phyloP scores from a whole-genome alignment of 805 yeast genomes.

The Spathaspora arborariae region DNA sequence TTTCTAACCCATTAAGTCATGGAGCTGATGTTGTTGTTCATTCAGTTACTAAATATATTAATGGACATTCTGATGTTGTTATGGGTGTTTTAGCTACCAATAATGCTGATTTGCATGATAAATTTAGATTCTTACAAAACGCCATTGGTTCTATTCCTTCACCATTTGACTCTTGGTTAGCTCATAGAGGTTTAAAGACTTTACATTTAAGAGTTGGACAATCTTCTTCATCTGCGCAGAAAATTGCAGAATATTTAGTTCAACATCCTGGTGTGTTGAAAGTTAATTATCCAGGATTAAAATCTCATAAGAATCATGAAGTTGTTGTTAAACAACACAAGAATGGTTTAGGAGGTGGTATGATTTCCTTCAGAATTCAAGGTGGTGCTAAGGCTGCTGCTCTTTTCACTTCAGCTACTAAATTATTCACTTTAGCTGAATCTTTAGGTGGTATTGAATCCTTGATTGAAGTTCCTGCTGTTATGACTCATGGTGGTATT shows the following conservation, averaged over 20 bases:
- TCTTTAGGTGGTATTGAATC: constrained; percentile 90
- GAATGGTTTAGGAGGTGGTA: constrained; percentile 86
- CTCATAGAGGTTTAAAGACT: constrained; percentile 88
- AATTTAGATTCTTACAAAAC: constrained; percentile 74
- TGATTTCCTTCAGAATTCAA: constrained; percentile 80
- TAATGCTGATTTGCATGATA: constrained; percentile 54
- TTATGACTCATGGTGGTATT: constrained; percentile 91
- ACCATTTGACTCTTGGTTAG: constrained; percentile 88
- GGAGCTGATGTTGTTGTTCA: constrained; percentile 90
- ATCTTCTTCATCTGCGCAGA: constrained; percentile 61
- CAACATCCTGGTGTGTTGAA: constrained; percentile 49
- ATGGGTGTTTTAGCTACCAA: constrained; percentile 79
- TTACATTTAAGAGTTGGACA: constrained; percentile 75
- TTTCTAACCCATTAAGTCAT: constrained; percentile 74
- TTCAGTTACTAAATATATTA: constrained; percentile 86
- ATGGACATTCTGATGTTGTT: constrained; percentile 90
- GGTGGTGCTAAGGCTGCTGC: constrained; percentile 81
- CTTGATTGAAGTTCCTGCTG: constrained; percentile 81
- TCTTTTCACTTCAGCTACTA: constrained; percentile 67
- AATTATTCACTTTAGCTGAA: constrained; percentile 81
- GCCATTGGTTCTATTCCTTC: constrained; percentile 89
- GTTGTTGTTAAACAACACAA: constrained; percentile 75
- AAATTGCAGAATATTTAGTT: constrained; percentile 63
- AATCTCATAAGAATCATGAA: constrained; percentile 57
- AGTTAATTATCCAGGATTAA: constrained; percentile 83